Conservation (phyloP, 768 basidiomycete genomes). For the Lenzites betulinus region DNA sequence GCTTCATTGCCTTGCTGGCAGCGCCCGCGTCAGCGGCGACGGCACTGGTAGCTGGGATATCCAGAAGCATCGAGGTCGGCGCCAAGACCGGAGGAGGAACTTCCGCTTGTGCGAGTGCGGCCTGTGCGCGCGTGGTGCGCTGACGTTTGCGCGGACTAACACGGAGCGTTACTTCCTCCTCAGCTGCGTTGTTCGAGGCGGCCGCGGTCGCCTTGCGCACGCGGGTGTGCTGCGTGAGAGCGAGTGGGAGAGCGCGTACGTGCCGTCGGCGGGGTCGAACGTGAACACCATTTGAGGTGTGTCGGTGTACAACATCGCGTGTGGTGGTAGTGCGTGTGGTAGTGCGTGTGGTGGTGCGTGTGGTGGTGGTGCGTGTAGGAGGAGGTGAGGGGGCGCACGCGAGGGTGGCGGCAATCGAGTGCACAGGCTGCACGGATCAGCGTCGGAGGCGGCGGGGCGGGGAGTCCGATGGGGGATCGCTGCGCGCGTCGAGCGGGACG, state of each 20-base stretch:
- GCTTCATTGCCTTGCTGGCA: constrained; percentile 2
- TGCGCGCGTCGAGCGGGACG: constrained; percentile 1
- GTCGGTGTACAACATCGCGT: constrained; percentile 5
- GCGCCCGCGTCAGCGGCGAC: neutral
- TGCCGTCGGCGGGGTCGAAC: constrained; percentile 18
- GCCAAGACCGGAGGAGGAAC: neutral
- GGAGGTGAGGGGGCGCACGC: neutral
- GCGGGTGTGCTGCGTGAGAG: constrained; percentile 24
- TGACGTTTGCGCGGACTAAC: constrained; percentile 16
- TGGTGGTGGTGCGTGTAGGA: too few species aligned
- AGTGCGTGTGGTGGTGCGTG: too few species aligned
- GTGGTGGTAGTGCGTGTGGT: neutral
- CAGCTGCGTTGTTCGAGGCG: neutral
- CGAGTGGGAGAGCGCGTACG: constrained; percentile 29
- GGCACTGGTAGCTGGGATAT: neutral
- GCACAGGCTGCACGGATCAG: constrained; percentile 7
- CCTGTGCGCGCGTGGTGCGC: constrained; percentile 14
- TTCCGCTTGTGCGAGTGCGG: constrained; percentile 1
- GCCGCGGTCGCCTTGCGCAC: constrained; percentile 24
- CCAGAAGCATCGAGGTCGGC: neutral
- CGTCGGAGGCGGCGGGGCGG: constrained; percentile 3
- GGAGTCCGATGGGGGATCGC: constrained; percentile 5
- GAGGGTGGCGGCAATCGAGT: constrained; percentile 12
- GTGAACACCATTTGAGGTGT: neutral
- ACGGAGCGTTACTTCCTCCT: neutral